These are phyloP conservation scores for Candolleomyces efflorescens DNA, from an alignment of 768 basidiomycete genomes.

Conservation along the genomic window DNA sequence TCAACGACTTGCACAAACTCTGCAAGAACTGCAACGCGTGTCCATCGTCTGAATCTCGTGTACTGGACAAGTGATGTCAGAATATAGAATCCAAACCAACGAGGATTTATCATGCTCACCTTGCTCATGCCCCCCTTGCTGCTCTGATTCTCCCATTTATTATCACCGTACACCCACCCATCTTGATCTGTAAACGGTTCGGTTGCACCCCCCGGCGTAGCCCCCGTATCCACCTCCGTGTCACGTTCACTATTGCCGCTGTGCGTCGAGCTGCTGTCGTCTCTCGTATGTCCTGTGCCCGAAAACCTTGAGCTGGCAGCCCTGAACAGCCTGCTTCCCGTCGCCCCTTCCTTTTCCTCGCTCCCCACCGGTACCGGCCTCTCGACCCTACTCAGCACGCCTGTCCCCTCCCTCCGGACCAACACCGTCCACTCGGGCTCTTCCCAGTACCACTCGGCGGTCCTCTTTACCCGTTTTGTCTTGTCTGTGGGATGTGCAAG, in stretches of 20 bases:
- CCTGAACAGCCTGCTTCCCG: slow-evolving; percentile 42
- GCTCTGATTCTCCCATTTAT: slow-evolving; percentile 86
- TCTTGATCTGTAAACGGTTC: slow-evolving; percentile 71
- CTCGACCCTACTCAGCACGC: slow-evolving; percentile 49
- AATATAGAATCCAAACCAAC: not conserved
- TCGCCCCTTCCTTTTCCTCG: not conserved
- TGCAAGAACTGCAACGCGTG: slow-evolving; percentile 71
- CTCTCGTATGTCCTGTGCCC: slow-evolving; percentile 14
- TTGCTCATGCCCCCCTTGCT: slow-evolving; percentile 84
- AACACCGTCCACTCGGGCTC: slow-evolving; percentile 89
- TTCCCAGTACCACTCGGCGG: slow-evolving; percentile 85
- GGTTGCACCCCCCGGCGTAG: slow-evolving; percentile 19
- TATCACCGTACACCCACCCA: slow-evolving; percentile 93
- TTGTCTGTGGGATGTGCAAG: slow-evolving; percentile 46
- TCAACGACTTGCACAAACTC: slow-evolving; percentile 63
- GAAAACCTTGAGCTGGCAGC: slow-evolving; percentile 42
- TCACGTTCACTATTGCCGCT: slow-evolving; percentile 26
- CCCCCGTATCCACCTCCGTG: slow-evolving; percentile 24
- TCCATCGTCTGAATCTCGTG: slow-evolving; percentile 84
- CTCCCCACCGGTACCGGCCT: slow-evolving; percentile 31
- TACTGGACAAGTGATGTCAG: slow-evolving; percentile 43
- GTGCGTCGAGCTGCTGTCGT: slow-evolving; percentile 14
- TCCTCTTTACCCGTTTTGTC: slow-evolving; percentile 55
- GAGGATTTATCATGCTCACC: slow-evolving; percentile 29
- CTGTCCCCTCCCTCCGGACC: slow-evolving; percentile 50